Evolutionary conservation across 805 yeast species (phyloP), one percentile per base, ranked within the genome.

Genomic region (Teunomyces aglyptinius): DNA sequence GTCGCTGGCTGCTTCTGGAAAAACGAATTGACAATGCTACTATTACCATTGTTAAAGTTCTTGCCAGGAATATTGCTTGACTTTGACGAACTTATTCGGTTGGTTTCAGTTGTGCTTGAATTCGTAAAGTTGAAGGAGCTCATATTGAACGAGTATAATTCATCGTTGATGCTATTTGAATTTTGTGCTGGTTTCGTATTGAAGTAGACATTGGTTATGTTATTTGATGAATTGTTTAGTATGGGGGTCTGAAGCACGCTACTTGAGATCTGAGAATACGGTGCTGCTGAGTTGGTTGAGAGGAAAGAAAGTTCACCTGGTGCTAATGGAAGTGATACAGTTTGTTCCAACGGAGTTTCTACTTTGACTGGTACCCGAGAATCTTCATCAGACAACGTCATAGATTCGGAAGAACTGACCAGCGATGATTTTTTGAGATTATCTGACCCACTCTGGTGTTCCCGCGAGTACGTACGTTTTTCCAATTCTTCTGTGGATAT

Each of bases 181-280:
- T 36, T 43, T 12, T 40, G 41, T 13, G 33, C 45, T 44, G 50
- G 45, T 47, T 51, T 63, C 3, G 65, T 57, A 48, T 62, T 63
- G 58, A 68, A 68, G 49, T 55, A 68, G 45, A 59, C 61, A 49
- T 64, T 68, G 38, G 74, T 67, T 38, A 68, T 68, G 49, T 67
- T 67, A 48, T 67, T 67, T 49, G 66, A 55, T 6, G 49, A 28
- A 13, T 52, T 53, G 45, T 68, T 66, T 44, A 59, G 47, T 13
- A 61, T 55, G 7, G 71, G 70, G 1, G 66, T 56, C 47, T 63
- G 70, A 27, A 63, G 53, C 24, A 55, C 16, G 28, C 45, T 48
- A 19, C 27, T 45, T 15, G 50, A 22, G 26, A 31, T 13, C 26
- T 27, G 22, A 6, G 15, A 11, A 10, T 26, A 18, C 6, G 41